phyloP scores from a whole-genome alignment of 2,329 filamentous ascomycete genomes.

The Xylaria sp. region DNA sequence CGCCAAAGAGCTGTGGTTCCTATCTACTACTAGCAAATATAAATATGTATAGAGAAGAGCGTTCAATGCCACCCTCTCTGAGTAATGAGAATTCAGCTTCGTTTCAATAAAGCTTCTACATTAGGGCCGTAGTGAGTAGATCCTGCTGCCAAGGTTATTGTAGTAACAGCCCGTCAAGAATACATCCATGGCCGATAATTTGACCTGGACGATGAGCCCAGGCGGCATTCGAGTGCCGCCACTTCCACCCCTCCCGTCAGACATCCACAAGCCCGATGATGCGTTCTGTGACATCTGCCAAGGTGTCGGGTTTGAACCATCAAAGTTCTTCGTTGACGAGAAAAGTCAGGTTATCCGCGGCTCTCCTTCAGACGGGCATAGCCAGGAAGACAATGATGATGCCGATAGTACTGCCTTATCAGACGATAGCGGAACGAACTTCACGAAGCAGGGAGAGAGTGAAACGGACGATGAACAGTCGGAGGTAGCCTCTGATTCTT shows the following conservation, averaged over 20 bases:
- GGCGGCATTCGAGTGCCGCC: constrained; percentile 10
- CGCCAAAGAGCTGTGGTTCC: neutral
- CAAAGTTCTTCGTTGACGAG: neutral
- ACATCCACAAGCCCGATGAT: neutral
- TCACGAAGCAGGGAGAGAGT: neutral
- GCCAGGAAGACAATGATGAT: neutral
- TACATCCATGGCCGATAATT: neutral
- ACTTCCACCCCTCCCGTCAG: constrained; percentile 1
- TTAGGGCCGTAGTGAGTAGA: neutral
- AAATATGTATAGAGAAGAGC: neutral
- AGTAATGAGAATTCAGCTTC: too few species aligned
- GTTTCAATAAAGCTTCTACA: too few species aligned
- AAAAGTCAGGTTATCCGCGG: neutral
- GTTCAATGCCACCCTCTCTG: too few species aligned
- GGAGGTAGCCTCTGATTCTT: constrained; percentile 3
- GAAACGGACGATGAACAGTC: constrained; percentile 5
- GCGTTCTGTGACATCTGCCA: constrained; percentile 13
- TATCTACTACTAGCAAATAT: too few species aligned
- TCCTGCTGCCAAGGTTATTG: neutral
- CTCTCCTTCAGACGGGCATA: neutral
- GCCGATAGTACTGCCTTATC: constrained; percentile 7
- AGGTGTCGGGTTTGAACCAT: constrained; percentile 4
- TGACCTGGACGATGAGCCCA: neutral
- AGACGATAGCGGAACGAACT: neutral
- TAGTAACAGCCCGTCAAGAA: neutral